phyloP scores from a whole-genome alignment of 345 rosid genomes.

The Citrus glauca region DNA sequence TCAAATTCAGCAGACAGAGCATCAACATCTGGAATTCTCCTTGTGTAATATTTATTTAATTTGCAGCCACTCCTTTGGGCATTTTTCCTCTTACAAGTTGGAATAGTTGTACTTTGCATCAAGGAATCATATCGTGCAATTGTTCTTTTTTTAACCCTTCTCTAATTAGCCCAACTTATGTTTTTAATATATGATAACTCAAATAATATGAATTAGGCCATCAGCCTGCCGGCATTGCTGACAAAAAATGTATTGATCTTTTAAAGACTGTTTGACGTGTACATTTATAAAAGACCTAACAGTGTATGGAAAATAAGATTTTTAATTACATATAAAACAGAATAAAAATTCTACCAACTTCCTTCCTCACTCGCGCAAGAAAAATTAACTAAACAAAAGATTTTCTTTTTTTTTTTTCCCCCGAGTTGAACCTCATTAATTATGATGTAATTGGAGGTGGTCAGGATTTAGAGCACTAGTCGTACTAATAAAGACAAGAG shows the following conservation, averaged over 20 bases:
- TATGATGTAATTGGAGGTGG: neutral
- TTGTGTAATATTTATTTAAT: neutral
- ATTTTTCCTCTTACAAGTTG: constrained; percentile 6
- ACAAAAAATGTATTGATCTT: too few species aligned
- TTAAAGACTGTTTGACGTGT: too few species aligned
- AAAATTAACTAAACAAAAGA: too few species aligned
- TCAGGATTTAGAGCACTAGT: neutral
- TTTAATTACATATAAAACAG: neutral
- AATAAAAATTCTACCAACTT: too few species aligned
- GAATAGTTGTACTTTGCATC: constrained; percentile 9
- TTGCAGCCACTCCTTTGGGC: neutral
- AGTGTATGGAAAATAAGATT: neutral
- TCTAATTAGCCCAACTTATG: neutral
- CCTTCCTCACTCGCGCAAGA: too few species aligned
- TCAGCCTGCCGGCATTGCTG: too few species aligned
- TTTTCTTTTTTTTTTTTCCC: too few species aligned
- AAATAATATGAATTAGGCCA: too few species aligned
- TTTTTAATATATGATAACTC: neutral
- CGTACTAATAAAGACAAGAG: neutral
- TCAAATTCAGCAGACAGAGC: constrained; percentile 6
- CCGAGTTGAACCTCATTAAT: neutral
- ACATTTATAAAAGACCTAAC: too few species aligned
- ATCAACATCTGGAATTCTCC: neutral
- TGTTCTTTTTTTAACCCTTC: neutral
- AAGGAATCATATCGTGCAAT: neutral